These are phyloP conservation scores for Salix suchowensis DNA, from an alignment of 345 rosid genomes.

Conservation along the genomic window DNA sequence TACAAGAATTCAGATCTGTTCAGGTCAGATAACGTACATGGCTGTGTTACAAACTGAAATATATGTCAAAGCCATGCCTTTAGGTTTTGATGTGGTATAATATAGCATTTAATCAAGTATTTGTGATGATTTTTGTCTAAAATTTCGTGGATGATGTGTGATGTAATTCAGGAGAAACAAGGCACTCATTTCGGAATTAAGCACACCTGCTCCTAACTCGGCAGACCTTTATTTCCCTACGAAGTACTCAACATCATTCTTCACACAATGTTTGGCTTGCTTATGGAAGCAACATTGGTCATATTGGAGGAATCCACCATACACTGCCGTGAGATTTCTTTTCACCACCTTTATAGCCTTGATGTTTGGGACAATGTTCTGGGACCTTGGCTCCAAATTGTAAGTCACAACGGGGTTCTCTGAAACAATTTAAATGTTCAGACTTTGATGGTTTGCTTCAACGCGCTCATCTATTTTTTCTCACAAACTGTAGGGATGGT, in stretches of 20 bases:
- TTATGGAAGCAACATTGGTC: conserved; percentile 24
- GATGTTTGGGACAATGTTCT: conserved; percentile 26
- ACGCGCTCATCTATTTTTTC: not conserved
- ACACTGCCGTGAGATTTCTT: conserved; percentile 22
- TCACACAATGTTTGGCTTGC: conserved; percentile 20
- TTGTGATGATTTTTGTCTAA: not conserved
- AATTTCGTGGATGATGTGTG: not conserved
- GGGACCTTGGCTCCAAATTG: conserved; percentile 22
- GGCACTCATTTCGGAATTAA: conserved; percentile 15
- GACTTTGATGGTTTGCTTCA: not conserved
- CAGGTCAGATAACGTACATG: conserved; percentile 27
- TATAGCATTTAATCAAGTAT: not conserved
- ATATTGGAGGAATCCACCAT: conserved; percentile 26
- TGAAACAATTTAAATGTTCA: not conserved
- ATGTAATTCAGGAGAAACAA: conserved; percentile 44
- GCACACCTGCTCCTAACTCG: conserved; percentile 16
- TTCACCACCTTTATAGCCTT: conserved; percentile 19
- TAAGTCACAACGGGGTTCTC: not conserved
- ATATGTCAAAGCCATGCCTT: not conserved
- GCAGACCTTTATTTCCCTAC: conserved; percentile 22
- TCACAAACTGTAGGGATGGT: conserved; percentile 29
- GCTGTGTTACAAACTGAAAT: not conserved
- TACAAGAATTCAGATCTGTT: conserved; percentile 59
- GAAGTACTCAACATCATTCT: conserved; percentile 8
- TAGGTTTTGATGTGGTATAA: not conserved